phyloP scores from a whole-genome alignment of 108 stramenopile species.

The Cyclotella sp. region DNA sequence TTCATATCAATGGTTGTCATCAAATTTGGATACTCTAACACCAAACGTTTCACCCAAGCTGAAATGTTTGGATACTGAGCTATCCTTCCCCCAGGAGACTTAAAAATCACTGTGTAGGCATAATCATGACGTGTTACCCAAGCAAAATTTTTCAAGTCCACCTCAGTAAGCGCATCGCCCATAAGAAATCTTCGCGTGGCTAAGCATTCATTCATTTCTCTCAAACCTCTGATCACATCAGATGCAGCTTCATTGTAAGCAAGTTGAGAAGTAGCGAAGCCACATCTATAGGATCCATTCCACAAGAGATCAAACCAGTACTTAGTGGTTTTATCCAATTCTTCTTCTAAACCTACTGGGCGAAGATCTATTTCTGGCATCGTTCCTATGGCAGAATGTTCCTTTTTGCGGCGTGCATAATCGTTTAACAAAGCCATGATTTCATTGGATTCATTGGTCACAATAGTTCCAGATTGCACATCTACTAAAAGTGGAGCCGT shows the following conservation, averaged over 20 bases:
- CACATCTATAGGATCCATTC: constrained; percentile 89
- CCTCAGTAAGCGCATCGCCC: constrained; percentile 70
- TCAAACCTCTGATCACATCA: constrained; percentile 72
- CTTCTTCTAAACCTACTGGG: constrained; percentile 63
- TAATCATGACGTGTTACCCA: constrained; percentile 84
- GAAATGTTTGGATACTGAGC: constrained; percentile 52
- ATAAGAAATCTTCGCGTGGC: constrained; percentile 58
- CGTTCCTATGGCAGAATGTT: constrained; percentile 2
- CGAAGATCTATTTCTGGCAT: constrained; percentile 62
- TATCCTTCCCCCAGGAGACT: constrained; percentile 67
- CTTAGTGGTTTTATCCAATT: constrained; percentile 74
- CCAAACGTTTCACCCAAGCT: constrained; percentile 51
- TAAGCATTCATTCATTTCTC: constrained; percentile 60
- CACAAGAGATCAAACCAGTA: constrained; percentile 85
- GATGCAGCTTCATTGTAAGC: constrained; percentile 77
- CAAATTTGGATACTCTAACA: constrained; percentile 51
- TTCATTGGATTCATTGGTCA: constrained; percentile 89
- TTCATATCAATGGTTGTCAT: constrained; percentile 70
- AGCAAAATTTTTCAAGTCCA: constrained; percentile 77
- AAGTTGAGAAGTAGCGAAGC: constrained; percentile 83
- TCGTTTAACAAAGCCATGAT: constrained; percentile 86
- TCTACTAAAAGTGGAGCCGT: constrained; percentile 92
- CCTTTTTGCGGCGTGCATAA: constrained; percentile 45
- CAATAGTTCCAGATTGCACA: constrained; percentile 69
- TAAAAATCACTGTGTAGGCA: constrained; percentile 83